Evolutionary conservation across 2,329 filamentous ascomycete genomes (phyloP).

Genomic region (Periconia macrospinosa): DNA sequence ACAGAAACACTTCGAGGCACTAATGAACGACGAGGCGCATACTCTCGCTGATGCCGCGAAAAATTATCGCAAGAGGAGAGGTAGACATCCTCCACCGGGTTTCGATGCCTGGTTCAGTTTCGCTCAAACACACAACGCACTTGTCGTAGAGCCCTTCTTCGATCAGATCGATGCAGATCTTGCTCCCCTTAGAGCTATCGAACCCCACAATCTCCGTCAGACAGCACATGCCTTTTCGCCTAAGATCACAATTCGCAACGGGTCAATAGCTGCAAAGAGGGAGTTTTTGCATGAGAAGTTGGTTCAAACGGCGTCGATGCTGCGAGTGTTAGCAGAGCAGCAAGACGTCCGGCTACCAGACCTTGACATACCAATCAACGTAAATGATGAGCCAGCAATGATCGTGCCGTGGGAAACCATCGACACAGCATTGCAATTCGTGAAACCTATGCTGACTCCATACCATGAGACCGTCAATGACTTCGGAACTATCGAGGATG

Average conservation of each 20-base stretch:
- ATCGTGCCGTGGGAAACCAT: conserved; percentile 52
- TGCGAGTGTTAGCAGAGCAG: conserved; percentile 41
- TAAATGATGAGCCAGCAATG: conserved; percentile 51
- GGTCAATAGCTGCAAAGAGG: conserved; percentile 34
- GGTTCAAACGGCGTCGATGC: conserved; percentile 44
- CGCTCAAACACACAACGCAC: conserved; percentile 43
- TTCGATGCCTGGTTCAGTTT: conserved; percentile 54
- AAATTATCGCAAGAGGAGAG: conserved; percentile 47
- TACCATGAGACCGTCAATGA: conserved; percentile 20
- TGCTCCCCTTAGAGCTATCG: conserved; percentile 53
- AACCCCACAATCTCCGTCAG: conserved; percentile 44
- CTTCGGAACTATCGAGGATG: conserved; percentile 10
- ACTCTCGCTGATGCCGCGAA: conserved; percentile 45
- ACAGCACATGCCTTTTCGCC: conserved; percentile 42
- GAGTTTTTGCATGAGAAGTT: conserved; percentile 36
- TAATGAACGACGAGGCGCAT: conserved; percentile 39
- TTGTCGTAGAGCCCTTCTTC: conserved; percentile 54
- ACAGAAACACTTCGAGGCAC: conserved; percentile 28
- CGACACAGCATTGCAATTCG: conserved; percentile 37
- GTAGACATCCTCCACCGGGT: conserved; percentile 53
- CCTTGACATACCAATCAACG: conserved; percentile 51
- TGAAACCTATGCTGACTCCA: conserved; percentile 27
- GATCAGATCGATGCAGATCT: conserved; percentile 56
- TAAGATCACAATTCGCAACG: conserved; percentile 46
- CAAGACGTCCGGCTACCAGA: conserved; percentile 49